Evolutionary conservation across 2,329 filamentous ascomycete species (phyloP).

Genomic region (Cladosporium halotolerans): DNA sequence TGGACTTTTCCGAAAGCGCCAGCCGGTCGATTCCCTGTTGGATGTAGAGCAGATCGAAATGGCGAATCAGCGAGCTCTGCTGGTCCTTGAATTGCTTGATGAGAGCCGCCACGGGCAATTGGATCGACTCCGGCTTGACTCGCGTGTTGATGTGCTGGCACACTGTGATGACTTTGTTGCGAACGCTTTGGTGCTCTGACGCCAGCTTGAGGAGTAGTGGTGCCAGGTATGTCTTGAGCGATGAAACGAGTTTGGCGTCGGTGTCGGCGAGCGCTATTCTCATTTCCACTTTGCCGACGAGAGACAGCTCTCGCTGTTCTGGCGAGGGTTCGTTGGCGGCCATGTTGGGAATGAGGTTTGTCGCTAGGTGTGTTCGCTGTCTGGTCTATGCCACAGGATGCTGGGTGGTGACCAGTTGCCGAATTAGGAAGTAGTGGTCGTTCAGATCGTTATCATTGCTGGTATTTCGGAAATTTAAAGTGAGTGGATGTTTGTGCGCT

Average conservation of each 20-base stretch:
- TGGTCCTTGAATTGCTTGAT: slow-evolving; percentile 84
- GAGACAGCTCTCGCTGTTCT: slow-evolving; percentile 68
- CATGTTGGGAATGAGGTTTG: slow-evolving; percentile 10
- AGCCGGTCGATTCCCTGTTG: slow-evolving; percentile 70
- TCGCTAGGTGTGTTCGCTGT: no score
- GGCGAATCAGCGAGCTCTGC: slow-evolving; percentile 66
- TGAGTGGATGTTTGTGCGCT: not conserved
- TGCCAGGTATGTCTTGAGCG: slow-evolving; percentile 72
- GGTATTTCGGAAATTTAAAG: not conserved
- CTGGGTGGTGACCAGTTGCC: not conserved
- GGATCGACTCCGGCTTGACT: slow-evolving; percentile 56
- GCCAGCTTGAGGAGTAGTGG: slow-evolving; percentile 80
- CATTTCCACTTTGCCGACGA: slow-evolving; percentile 81
- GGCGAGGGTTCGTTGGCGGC: slow-evolving; percentile 29
- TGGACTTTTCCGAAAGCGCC: slow-evolving; percentile 56
- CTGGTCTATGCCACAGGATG: no score
- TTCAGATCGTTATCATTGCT: slow-evolving; percentile 5
- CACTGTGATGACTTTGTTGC: slow-evolving; percentile 68
- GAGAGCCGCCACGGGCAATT: slow-evolving; percentile 76
- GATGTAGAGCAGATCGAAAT: slow-evolving; percentile 84
- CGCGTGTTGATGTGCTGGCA: slow-evolving; percentile 67
- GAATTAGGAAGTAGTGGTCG: not conserved
- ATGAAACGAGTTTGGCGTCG: slow-evolving; percentile 71
- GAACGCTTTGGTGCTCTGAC: slow-evolving; percentile 72
- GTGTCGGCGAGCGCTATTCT: slow-evolving; percentile 76